Percentiles rank a stretch among this genome's conserved stretches.
phyloP scores from a whole-genome alignment of 768 basidiomycete genomes.

The Sutorius australiensis region DNA sequence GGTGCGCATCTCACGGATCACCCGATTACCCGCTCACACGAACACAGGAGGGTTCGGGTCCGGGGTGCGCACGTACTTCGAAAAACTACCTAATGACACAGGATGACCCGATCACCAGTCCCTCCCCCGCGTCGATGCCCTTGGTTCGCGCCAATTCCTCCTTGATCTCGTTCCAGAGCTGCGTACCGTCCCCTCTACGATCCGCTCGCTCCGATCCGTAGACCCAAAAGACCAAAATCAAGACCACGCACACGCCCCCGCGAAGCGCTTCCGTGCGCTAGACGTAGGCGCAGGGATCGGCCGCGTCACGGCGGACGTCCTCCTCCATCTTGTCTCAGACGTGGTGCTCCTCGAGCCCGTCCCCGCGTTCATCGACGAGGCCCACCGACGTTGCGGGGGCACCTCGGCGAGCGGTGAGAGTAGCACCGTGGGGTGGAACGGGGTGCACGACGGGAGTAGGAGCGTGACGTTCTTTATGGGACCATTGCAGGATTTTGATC shows the following conservation, averaged over 20 bases:
- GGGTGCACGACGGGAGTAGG: conserved; percentile 57
- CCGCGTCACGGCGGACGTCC: conserved; percentile 82
- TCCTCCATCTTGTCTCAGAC: conserved; percentile 84
- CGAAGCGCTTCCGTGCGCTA: conserved; percentile 63
- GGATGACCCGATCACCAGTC: conserved; percentile 42
- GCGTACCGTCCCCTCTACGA: conserved; percentile 68
- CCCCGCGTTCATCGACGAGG: conserved; percentile 69
- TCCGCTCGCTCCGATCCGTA: conserved; percentile 44
- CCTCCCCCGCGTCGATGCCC: conserved; percentile 84
- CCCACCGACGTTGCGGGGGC: conserved; percentile 40
- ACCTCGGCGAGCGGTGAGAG: conserved; percentile 34
- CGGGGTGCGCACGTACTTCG: conserved; percentile 33
- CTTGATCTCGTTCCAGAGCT: conserved; percentile 78
- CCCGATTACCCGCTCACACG: conserved; percentile 8
- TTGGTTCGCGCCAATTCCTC: conserved; percentile 86
- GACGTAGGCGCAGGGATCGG: conserved; percentile 96
- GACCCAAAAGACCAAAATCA: neutral
- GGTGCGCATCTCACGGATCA: conserved; percentile 39
- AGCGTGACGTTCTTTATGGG: conserved; percentile 79
- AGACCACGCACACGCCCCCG: neutral
- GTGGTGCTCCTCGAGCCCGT: conserved; percentile 92
- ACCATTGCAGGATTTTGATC: conserved; percentile 80
- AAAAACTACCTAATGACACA: neutral
- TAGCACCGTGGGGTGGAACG: conserved; percentile 51
- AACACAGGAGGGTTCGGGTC: conserved; percentile 51